Conservation (phyloP, 2,329 filamentous ascomycete species). For the Colletotrichum agaves region DNA sequence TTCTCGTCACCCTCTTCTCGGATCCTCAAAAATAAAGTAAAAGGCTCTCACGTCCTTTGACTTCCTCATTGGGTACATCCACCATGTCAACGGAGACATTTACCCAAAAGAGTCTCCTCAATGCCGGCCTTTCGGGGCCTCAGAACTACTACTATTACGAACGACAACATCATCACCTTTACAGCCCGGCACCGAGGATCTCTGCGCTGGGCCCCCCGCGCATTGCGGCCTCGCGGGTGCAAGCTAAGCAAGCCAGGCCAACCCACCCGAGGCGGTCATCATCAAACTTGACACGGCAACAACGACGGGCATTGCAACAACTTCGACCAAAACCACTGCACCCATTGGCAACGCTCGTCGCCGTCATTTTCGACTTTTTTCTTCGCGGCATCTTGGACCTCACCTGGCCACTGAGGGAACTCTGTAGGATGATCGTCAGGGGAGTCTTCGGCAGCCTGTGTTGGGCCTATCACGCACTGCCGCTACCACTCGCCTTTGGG, state of each 20-base stretch:
- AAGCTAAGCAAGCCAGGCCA: slow-evolving; percentile 29
- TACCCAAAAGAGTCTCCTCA: slow-evolving; percentile 30
- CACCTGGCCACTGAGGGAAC: slow-evolving; percentile 30
- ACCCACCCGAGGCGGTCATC: slow-evolving; percentile 12
- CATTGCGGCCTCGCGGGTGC: slow-evolving; percentile 14
- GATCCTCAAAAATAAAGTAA: slow-evolving; percentile 18
- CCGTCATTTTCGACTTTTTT: slow-evolving; percentile 32
- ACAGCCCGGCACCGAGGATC: slow-evolving; percentile 33
- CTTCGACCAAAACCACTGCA: slow-evolving; percentile 24
- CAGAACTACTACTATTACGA: slow-evolving; percentile 32
- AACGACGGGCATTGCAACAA: slow-evolving; percentile 11
- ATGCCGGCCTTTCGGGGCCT: slow-evolving; percentile 35
- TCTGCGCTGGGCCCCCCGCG: slow-evolving; percentile 30
- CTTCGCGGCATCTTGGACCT: slow-evolving; percentile 30
- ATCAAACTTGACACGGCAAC: slow-evolving; percentile 24
- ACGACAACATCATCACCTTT: slow-evolving; percentile 24
- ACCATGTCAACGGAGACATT: slow-evolving; percentile 36
- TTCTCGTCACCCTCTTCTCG: slow-evolving; percentile 15
- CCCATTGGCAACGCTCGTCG: slow-evolving; percentile 21
- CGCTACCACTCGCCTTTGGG: slow-evolving; percentile 29
- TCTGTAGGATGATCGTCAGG: slow-evolving; percentile 20
- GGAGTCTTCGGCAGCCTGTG: slow-evolving; percentile 25
- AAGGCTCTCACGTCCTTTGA: background rate
- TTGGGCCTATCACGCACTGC: slow-evolving; percentile 32
- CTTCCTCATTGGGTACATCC: background rate